Conservation (phyloP, 352 stramenopile species). For the Pythium brachiatum region DNA sequence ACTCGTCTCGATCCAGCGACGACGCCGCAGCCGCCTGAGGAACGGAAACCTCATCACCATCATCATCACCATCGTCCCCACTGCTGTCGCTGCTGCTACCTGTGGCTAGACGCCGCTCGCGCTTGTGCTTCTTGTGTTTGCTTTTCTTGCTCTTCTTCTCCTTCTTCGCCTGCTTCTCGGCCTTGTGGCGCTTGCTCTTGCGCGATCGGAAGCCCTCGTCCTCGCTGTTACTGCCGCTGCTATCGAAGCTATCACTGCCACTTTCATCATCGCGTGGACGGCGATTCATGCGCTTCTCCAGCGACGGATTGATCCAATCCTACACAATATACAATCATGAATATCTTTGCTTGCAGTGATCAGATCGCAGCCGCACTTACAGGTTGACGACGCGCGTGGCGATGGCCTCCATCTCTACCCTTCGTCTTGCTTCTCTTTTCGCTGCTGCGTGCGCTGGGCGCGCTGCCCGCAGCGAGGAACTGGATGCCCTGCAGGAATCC, state of each 20-base stretch:
- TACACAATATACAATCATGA: slow-evolving; percentile 1
- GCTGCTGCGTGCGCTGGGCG: slow-evolving; percentile 18
- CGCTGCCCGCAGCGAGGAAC: slow-evolving; percentile 48
- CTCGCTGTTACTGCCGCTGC: slow-evolving; percentile 9
- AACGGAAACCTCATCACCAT: slow-evolving; percentile 2
- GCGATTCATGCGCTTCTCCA: slow-evolving; percentile 35
- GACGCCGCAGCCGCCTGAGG: neutral
- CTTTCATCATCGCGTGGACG: slow-evolving; percentile 3
- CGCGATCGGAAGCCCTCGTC: slow-evolving; percentile 25
- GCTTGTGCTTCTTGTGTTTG: slow-evolving; percentile 44
- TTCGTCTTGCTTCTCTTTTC: slow-evolving; percentile 27
- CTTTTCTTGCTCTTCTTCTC: slow-evolving; percentile 43
- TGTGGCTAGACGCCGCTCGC: slow-evolving; percentile 29
- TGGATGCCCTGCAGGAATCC: slow-evolving; percentile 61
- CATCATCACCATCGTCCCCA: slow-evolving; percentile 7
- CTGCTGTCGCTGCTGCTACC: slow-evolving; percentile 22
- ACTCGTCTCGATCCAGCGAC: slow-evolving; percentile 62
- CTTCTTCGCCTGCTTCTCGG: slow-evolving; percentile 33
- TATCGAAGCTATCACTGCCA: slow-evolving; percentile 8
- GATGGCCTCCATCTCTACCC: slow-evolving; percentile 1
- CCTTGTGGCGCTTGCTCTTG: slow-evolving; percentile 29
- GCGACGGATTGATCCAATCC: slow-evolving; percentile 43
- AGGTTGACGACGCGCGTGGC: slow-evolving; percentile 22
- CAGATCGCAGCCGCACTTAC: slow-evolving; percentile 11
- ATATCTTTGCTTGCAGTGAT: neutral